Conservation (phyloP, 2,329 filamentous ascomycete genomes). For the Penicillium vulpinum region DNA sequence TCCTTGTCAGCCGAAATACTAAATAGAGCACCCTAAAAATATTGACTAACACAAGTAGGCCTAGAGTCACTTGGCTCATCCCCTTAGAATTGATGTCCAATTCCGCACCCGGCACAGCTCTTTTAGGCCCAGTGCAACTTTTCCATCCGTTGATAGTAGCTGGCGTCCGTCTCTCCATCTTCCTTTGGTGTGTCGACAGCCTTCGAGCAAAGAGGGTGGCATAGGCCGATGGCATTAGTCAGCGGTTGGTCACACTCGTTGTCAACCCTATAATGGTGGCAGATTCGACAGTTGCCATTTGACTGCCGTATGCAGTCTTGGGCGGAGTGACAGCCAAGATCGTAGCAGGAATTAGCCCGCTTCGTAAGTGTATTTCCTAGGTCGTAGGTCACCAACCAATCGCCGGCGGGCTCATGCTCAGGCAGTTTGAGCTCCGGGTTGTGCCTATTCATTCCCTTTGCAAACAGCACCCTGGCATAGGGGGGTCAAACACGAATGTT, state of each 20-base stretch:
- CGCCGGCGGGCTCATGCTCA: slow-evolving; percentile 2
- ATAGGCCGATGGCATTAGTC: background rate
- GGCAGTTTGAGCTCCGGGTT: slow-evolving; percentile 15
- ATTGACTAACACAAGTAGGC: too few species aligned
- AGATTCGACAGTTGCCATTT: background rate
- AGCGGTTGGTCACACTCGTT: background rate
- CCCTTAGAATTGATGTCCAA: background rate
- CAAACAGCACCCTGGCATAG: slow-evolving; percentile 14
- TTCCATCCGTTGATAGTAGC: slow-evolving; percentile 4
- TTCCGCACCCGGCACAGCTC: background rate
- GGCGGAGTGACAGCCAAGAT: background rate
- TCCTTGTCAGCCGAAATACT: background rate
- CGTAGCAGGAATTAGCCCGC: background rate
- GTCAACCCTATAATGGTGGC: background rate
- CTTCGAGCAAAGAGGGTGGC: background rate
- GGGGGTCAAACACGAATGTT: slow-evolving; percentile 14
- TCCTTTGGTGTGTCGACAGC: slow-evolving; percentile 3
- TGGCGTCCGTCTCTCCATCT: slow-evolving; percentile 2
- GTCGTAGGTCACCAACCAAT: background rate
- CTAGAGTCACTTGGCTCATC: too few species aligned
- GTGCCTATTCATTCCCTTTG: slow-evolving; percentile 9
- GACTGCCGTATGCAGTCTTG: background rate
- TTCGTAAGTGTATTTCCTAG: background rate
- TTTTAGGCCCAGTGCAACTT: background rate
- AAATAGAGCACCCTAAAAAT: too few species aligned